Conservation (phyloP, 495 filamentous ascomycete species). For the Podospora pseudopauciseta region DNA sequence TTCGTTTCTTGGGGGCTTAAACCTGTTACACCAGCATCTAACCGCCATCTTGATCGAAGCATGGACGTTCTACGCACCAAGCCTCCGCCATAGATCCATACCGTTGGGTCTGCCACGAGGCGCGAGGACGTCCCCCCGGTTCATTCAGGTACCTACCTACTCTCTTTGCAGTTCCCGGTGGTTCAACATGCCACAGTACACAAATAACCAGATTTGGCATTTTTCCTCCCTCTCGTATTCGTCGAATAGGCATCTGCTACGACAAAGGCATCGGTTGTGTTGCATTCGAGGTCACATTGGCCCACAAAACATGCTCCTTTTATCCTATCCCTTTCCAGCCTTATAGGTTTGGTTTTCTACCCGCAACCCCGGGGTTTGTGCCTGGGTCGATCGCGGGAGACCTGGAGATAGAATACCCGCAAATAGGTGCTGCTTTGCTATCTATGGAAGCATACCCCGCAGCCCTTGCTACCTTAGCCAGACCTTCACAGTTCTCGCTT, state of each 20-base stretch:
- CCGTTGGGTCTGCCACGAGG: slow-evolving; percentile 4
- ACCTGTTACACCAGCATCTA: slow-evolving; percentile 1
- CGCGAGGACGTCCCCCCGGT: background rate
- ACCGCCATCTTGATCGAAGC: background rate
- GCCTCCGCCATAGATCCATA: background rate
- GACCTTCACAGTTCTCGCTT: background rate
- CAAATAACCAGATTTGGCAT: background rate
- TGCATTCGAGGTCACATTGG: background rate
- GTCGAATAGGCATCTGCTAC: background rate
- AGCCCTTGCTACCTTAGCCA: background rate
- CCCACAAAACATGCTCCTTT: no score
- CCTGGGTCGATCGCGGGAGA: background rate
- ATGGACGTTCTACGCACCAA: background rate
- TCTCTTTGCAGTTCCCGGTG: background rate
- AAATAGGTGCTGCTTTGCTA: background rate
- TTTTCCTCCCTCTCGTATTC: background rate
- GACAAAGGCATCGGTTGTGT: background rate
- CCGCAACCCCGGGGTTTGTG: background rate
- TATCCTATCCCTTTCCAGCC: background rate
- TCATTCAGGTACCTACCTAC: background rate
- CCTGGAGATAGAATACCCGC: background rate
- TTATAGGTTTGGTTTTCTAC: background rate
- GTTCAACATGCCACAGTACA: background rate
- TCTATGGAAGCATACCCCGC: background rate
- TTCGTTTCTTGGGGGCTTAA: background rate